Base-by-base conservation (phyloP, 495 filamentous ascomycete genomes). In the Penicillium dipodomyicola region DNA sequence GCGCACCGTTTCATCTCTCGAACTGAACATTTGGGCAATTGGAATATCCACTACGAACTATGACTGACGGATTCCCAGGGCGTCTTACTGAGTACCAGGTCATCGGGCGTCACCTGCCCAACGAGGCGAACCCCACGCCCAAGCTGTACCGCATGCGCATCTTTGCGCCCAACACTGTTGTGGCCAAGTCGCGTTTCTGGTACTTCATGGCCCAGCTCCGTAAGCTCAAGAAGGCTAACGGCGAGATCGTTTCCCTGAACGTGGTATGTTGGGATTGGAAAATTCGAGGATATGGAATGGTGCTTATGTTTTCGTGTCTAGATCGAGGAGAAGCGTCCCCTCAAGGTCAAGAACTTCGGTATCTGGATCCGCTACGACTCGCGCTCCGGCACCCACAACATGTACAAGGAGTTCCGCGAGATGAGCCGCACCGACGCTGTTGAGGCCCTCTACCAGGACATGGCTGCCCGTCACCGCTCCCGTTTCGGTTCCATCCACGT, bases 331-430 rank as follows among this genome's bases (percentile, higher is more conserved):
- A 97, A 96, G 87, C 90, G 90, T 75, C 95, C 94, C 64, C 83
- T 90, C 69, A 96, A 96, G 81, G 92, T 98, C 84, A 98, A 98
- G 91, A 97, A 96, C 88, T 97, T 97, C 80, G 94, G 94, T 77
- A 90, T 98, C 85, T 98, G 94, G 94, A 88, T 98, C 80, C 93
- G 94, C 71, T 98, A 98, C 83, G 92, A 98, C 81, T 97, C 95
- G 50, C 94, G 94, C 78, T 97, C 95, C 67, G 94, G 94, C 67
- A 98, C 95, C 66, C 94, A 98, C 90, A 98, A 98, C 87, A 98
- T 98, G 94, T 98, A 98, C 90, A 97, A 97, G 84, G 94, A 98
- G 84, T 97, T 97, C 86, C 89, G 94, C 74, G 94, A 97, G 85
- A 89, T 96, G 82, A 92, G 89, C 72, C 85, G 94, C 76, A 88